Base-by-base conservation (phyloP, 2,329 filamentous ascomycete genomes). In the Fonsecaea pugnacius region DNA sequence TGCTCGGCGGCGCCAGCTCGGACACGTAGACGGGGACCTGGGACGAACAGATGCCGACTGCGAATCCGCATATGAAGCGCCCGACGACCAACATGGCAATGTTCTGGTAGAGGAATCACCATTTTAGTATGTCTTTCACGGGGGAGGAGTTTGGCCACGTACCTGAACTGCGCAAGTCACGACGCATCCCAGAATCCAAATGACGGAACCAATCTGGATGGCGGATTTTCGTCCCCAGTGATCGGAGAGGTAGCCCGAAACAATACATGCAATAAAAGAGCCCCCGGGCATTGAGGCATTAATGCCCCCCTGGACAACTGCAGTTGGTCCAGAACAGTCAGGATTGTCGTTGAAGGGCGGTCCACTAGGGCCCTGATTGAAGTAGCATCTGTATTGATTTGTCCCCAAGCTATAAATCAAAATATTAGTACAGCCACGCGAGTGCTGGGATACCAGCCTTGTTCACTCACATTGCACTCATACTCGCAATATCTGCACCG, bases 41-140 rank as follows among this genome's bases (percentile, higher is more conserved):
- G 4, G 89, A 86, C 30, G 87, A 90, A 67, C 85, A 86, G 70
- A 92, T 91, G 66, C 90, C 90, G 62, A 92, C 88, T 61, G 87
- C 87, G 68, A 91, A 72, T 43, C 90, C 90, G 67, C 89, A 88
- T 74, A 92, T 53, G 24, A 53, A 27, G n/a, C 50, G 50, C 2
- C 18, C 18, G 50, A 53, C 50, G 16, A 24, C 16, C 27, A 53
- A 32, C 50, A 53, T 53, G 50, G 50, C 21, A 7, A 32, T 81
- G 83, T 58, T 82, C 80, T 65, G 83, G 8, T 10, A 12, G 33
- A 36, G 3, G 33, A 36, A 36, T 8, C 33, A 36, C 12, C 3
- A 12, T 36, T 36, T 36, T 36, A 36, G 9, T 14, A 36, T 30
- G 1, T 36, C 33, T 36, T 35, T 12, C 12, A 36, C 3, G 8